Percentiles rank a stretch among this genome's conserved stretches.
phyloP scores from a whole-genome alignment of 176 grass and related monocot species.

The Ensete ventricosum region DNA sequence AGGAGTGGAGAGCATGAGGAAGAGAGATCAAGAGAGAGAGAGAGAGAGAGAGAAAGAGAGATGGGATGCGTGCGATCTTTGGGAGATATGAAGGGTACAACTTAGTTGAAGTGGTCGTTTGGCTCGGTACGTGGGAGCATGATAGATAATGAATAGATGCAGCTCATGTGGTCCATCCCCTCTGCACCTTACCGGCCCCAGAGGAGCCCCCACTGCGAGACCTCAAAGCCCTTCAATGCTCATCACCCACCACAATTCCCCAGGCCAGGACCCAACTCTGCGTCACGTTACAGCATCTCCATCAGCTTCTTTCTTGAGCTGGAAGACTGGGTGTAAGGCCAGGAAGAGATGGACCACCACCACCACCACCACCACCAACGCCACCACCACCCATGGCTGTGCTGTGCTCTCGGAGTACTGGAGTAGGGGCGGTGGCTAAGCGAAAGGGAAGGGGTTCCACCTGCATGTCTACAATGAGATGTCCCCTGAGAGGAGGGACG shows the following conservation, averaged over 20 bases:
- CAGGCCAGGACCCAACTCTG: background rate
- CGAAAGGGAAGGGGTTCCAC: background rate
- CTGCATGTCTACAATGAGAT: slow-evolving; percentile 3
- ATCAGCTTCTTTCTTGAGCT: too few relatives aligned
- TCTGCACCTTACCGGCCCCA: too few relatives aligned
- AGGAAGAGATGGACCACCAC: background rate
- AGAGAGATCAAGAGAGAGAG: background rate
- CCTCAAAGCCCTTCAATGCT: background rate
- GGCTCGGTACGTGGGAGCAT: slow-evolving; percentile 1
- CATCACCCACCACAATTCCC: background rate
- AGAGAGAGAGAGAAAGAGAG: background rate
- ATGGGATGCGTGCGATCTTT: slow-evolving; percentile 2
- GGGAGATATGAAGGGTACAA: slow-evolving; percentile 5
- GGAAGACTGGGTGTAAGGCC: too few relatives aligned
- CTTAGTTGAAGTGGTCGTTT: slow-evolving; percentile 16
- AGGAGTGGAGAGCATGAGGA: background rate
- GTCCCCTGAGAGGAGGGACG: background rate
- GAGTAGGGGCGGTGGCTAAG: background rate
- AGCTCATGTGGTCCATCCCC: slow-evolving; percentile 1
- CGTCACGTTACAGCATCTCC: too few relatives aligned
- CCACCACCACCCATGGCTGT: background rate
- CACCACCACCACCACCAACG: background rate
- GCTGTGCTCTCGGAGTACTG: background rate
- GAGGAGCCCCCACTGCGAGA: background rate
- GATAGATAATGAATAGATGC: background rate